Percentiles rank a stretch among this genome's conserved stretches.
These are phyloP conservation scores for Ramaria sp. DNA, from an alignment of 768 basidiomycete genomes.

Conservation along the genomic window DNA sequence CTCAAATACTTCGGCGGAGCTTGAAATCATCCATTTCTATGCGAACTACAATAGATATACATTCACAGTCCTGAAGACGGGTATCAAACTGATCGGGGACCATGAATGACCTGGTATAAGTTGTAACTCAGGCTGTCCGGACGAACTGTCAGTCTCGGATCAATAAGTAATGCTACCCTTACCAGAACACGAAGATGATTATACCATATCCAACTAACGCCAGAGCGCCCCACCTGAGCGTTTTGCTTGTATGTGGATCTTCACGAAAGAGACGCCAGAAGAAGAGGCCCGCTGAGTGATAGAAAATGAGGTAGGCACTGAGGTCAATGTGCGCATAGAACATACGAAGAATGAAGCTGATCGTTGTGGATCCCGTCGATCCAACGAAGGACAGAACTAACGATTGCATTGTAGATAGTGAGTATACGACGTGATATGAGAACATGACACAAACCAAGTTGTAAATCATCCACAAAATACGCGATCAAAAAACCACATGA, in stretches of 20 bases:
- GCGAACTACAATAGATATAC: too few species aligned
- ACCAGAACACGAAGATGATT: conserved; percentile 84
- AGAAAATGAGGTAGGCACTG: too few species aligned
- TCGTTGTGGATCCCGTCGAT: conserved; percentile 91
- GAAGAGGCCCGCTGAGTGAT: conserved; percentile 53
- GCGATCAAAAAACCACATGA: conserved; percentile 59
- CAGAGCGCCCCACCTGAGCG: conserved; percentile 51
- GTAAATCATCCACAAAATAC: conserved; percentile 68
- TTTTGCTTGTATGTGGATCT: conserved; percentile 41
- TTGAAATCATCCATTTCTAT: neutral
- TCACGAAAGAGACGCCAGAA: conserved; percentile 85
- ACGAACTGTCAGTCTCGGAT: conserved; percentile 10
- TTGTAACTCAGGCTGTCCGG: conserved; percentile 61
- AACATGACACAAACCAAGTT: conserved; percentile 45
- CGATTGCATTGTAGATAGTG: neutral
- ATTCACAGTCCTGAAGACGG: neutral
- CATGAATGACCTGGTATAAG: conserved; percentile 51
- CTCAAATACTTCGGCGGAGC: neutral
- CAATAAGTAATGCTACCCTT: conserved; percentile 18
- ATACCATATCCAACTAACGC: conserved; percentile 66
- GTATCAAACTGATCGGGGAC: neutral
- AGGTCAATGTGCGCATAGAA: neutral
- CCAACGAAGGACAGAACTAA: conserved; percentile 93
- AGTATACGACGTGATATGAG: neutral
- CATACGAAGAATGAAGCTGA: conserved; percentile 79